Conservation (phyloP, 768 basidiomycete genomes). For the Trametes cinnabarina region DNA sequence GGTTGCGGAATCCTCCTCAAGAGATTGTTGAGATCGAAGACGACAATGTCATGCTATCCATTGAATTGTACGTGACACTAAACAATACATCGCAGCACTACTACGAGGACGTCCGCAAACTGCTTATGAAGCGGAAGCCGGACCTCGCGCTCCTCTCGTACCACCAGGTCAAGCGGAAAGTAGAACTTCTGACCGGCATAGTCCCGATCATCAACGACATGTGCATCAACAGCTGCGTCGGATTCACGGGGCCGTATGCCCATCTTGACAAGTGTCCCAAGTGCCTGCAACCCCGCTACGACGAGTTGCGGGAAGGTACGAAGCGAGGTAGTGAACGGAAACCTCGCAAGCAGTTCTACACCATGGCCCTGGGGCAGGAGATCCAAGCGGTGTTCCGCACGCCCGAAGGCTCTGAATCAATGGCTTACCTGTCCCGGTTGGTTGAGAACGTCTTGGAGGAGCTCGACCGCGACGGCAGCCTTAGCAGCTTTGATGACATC, state of each 20-base stretch:
- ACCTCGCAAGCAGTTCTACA: slow-evolving; percentile 16
- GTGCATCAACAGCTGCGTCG: neutral
- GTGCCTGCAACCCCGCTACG: slow-evolving; percentile 17
- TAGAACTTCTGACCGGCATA: neutral
- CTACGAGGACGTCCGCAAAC: neutral
- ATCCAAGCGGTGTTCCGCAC: slow-evolving; percentile 19
- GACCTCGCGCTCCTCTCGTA: neutral
- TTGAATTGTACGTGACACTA: neutral
- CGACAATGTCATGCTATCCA: neutral
- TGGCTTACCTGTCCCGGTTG: slow-evolving; percentile 6
- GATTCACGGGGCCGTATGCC: neutral
- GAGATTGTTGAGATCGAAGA: neutral
- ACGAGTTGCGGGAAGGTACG: neutral
- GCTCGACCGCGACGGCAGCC: neutral
- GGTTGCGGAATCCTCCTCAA: neutral
- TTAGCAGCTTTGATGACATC: slow-evolving; percentile 9
- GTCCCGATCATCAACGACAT: neutral
- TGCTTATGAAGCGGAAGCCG: neutral
- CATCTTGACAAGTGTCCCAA: slow-evolving; percentile 14
- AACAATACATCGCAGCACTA: neutral
- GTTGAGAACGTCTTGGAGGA: slow-evolving; percentile 2
- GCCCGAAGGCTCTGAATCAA: slow-evolving; percentile 4
- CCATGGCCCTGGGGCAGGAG: slow-evolving; percentile 23
- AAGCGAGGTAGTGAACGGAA: neutral
- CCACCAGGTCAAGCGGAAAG: neutral